Base-by-base conservation (phyloP, 768 basidiomycete species). In the Tylopilus plumbeoviolaceoides region DNA sequence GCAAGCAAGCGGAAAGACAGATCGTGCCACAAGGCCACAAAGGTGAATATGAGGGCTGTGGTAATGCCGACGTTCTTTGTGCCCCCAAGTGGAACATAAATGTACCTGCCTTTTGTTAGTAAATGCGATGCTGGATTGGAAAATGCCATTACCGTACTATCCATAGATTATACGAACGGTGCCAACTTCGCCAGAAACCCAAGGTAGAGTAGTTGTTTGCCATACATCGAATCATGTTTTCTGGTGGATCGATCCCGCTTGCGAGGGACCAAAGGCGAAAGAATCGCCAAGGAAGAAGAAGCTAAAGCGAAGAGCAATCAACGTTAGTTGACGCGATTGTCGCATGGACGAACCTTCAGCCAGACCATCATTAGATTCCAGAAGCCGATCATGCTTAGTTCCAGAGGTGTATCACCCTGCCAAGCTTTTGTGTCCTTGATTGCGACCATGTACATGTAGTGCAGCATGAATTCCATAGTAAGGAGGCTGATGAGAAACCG, bases 201-300 rank as follows among this genome's bases (percentile, higher is more conserved):
- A 86, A 68, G 0, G 85, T 81, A 1, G 95, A 97, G 66, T 98
- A 98, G 68, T 98, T 98, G 69, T 98, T 99, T 20, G 84, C 89
- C 85, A 98, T 88, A 64, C 97, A 98, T n/a, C 97, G 81, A 12
- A 99, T 80, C 97, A 98, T 97, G 69, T 99, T 99, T 70, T 99
- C 97, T 0, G 95, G 97, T 0, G 93, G 89, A 61, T 97, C 91
- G 31, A 98, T 79, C 0, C 90, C 91, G 61, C 93, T 91, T 7
- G 82, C 67, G 20, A 98, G 73, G 3, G 95, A 87, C 93, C 95
- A 98, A 18, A 97, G 72, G 2, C 95, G 88, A 75, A 98, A 98
- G 75, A 97, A 97, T 11, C 95, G 81, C 95, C 95, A 98, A 0
- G 94, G 90, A 20, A 98, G 81, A 39, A 98, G 75, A 20, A 98